Evolutionary conservation across 805 yeast species (phyloP), one percentile per base, ranked within the genome.

Genomic region (Hemisphaericaspora nanyangensis): DNA sequence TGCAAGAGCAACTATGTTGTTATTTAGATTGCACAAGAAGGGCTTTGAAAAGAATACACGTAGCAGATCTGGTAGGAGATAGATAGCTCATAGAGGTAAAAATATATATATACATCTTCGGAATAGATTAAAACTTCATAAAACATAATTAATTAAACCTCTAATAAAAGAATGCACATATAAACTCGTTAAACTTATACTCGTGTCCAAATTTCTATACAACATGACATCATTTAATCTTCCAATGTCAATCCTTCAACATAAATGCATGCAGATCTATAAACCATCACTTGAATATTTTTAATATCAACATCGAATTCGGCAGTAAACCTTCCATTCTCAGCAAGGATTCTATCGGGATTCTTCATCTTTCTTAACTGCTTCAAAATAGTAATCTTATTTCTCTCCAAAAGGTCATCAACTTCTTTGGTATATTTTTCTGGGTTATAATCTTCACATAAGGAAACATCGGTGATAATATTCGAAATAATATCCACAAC

Each of bases 1-100:
- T 64, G 95, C 96, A 0, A 77, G 77, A 52, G 90, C 90, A 1
- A 80, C 96, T 0, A 90, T 89, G 95, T 57, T 81, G 43, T 60
- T 89, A n/a, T 89, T 79, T 54, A 73, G 85, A 44, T 54, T 74
- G 37, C 74, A 77, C 45, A 81, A 77, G 53, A 68, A 64, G 38
- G 86, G 77, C 38, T 81, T 85, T 52, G 93, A 82, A 47, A 63
- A 61, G 28, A 40, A 39, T 19, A 16, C 30, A 31, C 35, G 38
- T 26, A 37, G 43, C 22, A 38, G 38, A 17, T 26, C n/a, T n/a
- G n/a, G n/a, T n/a, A n/a, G n/a, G n/a, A n/a, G n/a, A n/a, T n/a
- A n/a, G n/a, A n/a, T n/a, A n/a, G n/a, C n/a, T n/a, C n/a, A n/a
- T n/a, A 12, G 32, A 11, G 32, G 32, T 29, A 35, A 16, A 12